A percentile compares a stretch with the other conserved stretches of the same genome.
These are phyloP conservation scores for Eleusine indica DNA, from an alignment of 176 grass and related monocot genomes.

Conservation along the genomic window DNA sequence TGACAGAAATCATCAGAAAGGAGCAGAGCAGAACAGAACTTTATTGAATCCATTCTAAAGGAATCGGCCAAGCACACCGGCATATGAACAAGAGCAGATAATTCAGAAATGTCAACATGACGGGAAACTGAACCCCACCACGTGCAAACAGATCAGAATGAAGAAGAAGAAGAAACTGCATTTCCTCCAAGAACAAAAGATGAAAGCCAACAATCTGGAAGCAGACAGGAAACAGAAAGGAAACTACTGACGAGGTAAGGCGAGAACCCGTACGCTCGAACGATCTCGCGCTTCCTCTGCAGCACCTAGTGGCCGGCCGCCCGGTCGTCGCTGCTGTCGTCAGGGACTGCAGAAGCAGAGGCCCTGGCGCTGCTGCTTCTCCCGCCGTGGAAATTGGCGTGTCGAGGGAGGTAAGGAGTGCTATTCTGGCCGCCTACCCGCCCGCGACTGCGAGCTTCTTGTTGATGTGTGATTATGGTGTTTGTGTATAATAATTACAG, in stretches of 20 bases:
- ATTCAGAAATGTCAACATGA: slow-evolving; percentile 23
- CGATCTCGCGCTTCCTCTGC: background rate
- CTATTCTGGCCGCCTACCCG: too few relatives aligned
- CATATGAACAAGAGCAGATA: too few relatives aligned
- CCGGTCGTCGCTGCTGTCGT: slow-evolving; percentile 5
- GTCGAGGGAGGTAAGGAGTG: too few relatives aligned
- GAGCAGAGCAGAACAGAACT: background rate
- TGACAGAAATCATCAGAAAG: background rate
- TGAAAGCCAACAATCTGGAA: background rate
- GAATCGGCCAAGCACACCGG: background rate
- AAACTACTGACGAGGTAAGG: background rate
- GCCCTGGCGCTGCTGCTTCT: too few relatives aligned
- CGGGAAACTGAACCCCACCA: slow-evolving; percentile 39
- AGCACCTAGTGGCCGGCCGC: background rate
- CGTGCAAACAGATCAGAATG: slow-evolving; percentile 43
- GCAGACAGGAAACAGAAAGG: background rate
- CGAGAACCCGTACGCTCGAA: slow-evolving; percentile 9
- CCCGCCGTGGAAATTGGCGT: too few relatives aligned
- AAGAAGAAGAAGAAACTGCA: slow-evolving; percentile 13
- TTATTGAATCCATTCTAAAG: slow-evolving; percentile 21
- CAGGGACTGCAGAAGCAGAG: background rate
- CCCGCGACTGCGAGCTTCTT: too few relatives aligned
- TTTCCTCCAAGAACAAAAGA: background rate
- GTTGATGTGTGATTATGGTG: too few relatives aligned
- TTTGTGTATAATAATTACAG: too few relatives aligned